Conservation (phyloP, 768 basidiomycete genomes). For the Trametes sanguinea region DNA sequence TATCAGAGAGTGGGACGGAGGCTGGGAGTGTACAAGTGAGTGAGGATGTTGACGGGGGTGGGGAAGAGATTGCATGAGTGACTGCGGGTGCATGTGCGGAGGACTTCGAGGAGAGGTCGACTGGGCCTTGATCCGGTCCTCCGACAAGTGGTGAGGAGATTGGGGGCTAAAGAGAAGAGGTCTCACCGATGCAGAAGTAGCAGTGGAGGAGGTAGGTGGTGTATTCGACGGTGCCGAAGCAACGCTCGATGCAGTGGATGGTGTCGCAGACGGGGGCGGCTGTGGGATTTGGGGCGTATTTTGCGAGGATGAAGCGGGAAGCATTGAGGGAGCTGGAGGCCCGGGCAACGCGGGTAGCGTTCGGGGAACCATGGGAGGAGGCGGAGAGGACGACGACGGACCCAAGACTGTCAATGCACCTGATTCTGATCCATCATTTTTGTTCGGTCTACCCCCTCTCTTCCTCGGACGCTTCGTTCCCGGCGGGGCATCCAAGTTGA, state of each 20-base stretch:
- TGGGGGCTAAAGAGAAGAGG: background rate
- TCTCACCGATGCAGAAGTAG: slow-evolving; percentile 15
- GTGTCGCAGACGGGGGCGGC: slow-evolving; percentile 16
- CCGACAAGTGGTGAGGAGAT: slow-evolving; percentile 4
- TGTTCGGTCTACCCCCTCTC: slow-evolving; percentile 60
- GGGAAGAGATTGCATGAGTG: background rate
- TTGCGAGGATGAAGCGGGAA: slow-evolving; percentile 1
- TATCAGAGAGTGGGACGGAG: background rate
- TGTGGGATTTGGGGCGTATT: slow-evolving; percentile 1
- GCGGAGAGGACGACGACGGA: slow-evolving; percentile 3
- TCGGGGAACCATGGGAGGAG: slow-evolving; percentile 5
- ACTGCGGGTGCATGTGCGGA: background rate
- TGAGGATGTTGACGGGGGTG: slow-evolving; percentile 1
- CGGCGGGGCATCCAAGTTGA: slow-evolving; percentile 82
- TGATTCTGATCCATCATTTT: slow-evolving; percentile 27
- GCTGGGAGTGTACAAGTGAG: slow-evolving; percentile 8
- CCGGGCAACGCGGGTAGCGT: slow-evolving; percentile 8
- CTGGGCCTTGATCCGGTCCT: slow-evolving; percentile 7
- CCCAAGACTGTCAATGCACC: slow-evolving; percentile 12
- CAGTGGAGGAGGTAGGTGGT: slow-evolving; percentile 12
- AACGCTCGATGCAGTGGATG: slow-evolving; percentile 5
- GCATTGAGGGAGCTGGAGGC: slow-evolving; percentile 8
- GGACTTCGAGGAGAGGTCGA: slow-evolving; percentile 4
- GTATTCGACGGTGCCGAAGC: slow-evolving; percentile 12
- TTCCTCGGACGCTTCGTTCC: slow-evolving; percentile 86